A percentile compares a stretch with the other conserved stretches of the same genome.
Conservation (phyloP, 306 rosid species). For the Vachellia collinsii region DNA sequence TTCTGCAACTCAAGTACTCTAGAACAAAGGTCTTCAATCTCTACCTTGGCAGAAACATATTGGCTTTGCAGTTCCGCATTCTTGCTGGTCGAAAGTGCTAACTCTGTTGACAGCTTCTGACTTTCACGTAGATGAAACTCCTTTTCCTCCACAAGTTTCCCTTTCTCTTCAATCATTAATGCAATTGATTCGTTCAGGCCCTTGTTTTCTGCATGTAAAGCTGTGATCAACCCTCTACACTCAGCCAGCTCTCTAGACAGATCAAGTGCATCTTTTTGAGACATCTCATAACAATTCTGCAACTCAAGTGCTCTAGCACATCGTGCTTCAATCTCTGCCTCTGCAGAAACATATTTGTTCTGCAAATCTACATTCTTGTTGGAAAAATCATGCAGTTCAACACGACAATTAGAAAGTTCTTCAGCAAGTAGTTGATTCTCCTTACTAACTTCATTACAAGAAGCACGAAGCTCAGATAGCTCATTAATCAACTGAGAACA, state of each 20-base stretch:
- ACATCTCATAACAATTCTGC: conserved; percentile 58
- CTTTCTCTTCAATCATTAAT: conserved; percentile 46
- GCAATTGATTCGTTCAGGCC: conserved; percentile 46
- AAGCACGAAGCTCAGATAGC: conserved; percentile 53
- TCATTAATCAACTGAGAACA: conserved; percentile 51
- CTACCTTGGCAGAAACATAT: conserved; percentile 41
- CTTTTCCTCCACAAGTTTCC: conserved; percentile 44
- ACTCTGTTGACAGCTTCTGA: conserved; percentile 47
- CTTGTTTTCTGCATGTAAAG: conserved; percentile 53
- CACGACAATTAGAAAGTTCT: conserved; percentile 66
- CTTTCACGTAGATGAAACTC: conserved; percentile 44
- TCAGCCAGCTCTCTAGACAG: conserved; percentile 66
- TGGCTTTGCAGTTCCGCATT: conserved; percentile 61
- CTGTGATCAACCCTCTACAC: conserved; percentile 51
- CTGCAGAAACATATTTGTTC: conserved; percentile 46
- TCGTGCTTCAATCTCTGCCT: conserved; percentile 49
- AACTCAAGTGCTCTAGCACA: conserved; percentile 43
- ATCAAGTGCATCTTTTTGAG: conserved; percentile 55
- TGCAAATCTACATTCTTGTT: conserved; percentile 60
- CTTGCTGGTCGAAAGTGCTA: conserved; percentile 37
- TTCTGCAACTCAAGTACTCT: conserved; percentile 48
- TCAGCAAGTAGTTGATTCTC: conserved; percentile 63
- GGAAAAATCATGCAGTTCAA: conserved; percentile 58
- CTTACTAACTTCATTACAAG: conserved; percentile 49
- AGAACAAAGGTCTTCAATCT: conserved; percentile 47